Evolutionary conservation across 192 early-diverging fungal genomes (phyloP), one percentile per base, ranked within the genome.

Genomic region (Spizellomyces punctatus): DNA sequence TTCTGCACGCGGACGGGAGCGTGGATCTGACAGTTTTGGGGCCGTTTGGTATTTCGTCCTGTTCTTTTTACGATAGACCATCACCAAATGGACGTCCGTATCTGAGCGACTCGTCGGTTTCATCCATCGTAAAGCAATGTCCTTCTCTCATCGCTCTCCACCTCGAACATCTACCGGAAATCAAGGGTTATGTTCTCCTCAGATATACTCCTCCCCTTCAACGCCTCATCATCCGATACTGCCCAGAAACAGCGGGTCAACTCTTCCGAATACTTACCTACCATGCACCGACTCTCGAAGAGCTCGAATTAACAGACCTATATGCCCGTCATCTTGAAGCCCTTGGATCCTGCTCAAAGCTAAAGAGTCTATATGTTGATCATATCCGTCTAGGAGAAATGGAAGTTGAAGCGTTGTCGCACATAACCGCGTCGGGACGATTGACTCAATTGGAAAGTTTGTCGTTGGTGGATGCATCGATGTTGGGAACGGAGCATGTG

Each of bases 201-300:
- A 17, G 60, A 17, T 7, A n/a, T 16, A 36, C 16, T 21, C 60
- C 17, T 16, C 21, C n/a, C 16, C 60, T 62, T 6, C 36, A 16
- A 10, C 60, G 41, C n/a, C 36, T 62, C 6, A 19, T 16, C 16
- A 17, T 62, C 10, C 5, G 60, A 62, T 21, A 27, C 36, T 62
- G 60, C 36, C 16, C n/a, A 16, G 36, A 42, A 6, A 19, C 41
- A 16, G 21, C 60, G 16, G 60, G 21, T 16, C 17, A n/a, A 19
- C 16, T 82, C 83, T 36, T 81, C 79, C n/a, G 82, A n/a, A 62
- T 86, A 5, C 85, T 81, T 46, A 78, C 78, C 54, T 76, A 80
- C 57, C 74, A 78, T 62, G 78, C 63, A 46, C 85, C 60, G 4
- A 62, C 60, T 6, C 41, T 62, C 16, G 60, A 62, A 42, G 17